Conservation (phyloP, 2,329 filamentous ascomycete species). For the Pseudovirgaria hyperparasitica region DNA sequence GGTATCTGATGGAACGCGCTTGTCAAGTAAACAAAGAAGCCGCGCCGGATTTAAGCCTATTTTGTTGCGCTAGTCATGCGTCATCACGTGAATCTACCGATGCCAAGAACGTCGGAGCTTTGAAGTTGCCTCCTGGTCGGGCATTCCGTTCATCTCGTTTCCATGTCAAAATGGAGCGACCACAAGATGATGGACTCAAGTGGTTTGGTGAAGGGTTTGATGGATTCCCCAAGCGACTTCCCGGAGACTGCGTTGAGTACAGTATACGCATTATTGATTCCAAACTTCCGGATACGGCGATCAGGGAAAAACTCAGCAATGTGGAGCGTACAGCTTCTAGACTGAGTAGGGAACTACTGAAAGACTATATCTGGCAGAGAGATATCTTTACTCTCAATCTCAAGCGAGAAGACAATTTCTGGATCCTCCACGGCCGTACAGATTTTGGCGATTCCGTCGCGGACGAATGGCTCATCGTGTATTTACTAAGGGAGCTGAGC, state of each 20-base stretch:
- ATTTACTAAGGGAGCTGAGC: constrained; percentile 70
- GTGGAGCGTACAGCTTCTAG: constrained; percentile 57
- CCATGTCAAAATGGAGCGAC: background rate
- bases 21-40: too few species aligned
- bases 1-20: too few species aligned
- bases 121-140: background rate
- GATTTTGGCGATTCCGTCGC: constrained; percentile 91
- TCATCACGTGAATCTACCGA: too few species aligned
- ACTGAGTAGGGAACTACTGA: constrained; percentile 53
- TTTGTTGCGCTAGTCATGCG: too few species aligned
- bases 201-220: constrained; percentile 55
- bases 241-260: constrained; percentile 81
- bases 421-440: constrained; percentile 60
- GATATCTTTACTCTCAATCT: constrained; percentile 63
- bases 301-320: constrained; percentile 54
- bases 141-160: background rate
- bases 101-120: background rate
- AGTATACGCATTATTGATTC: constrained; percentile 59
- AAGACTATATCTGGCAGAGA: constrained; percentile 90
- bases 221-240: constrained; percentile 53
- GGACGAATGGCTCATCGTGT: constrained; percentile 95
- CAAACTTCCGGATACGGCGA: constrained; percentile 39
- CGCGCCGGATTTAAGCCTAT: too few species aligned
- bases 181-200: constrained; percentile 26
- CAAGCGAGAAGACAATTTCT: constrained; percentile 46